These are phyloP conservation scores for Coemansia brasiliensis DNA, from an alignment of 192 early-diverging fungal genomes.

Conservation along the genomic window DNA sequence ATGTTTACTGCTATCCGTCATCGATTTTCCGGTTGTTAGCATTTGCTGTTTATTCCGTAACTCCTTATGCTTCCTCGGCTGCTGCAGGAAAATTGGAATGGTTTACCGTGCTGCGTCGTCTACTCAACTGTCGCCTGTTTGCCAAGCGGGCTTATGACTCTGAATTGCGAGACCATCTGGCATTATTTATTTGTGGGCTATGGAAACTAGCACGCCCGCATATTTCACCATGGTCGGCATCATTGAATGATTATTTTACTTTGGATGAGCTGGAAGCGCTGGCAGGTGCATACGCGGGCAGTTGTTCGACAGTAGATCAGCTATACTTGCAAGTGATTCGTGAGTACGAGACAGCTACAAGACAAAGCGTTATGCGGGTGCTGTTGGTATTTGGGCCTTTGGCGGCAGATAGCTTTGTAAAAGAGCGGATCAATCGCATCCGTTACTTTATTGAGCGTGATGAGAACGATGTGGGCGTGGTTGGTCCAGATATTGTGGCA, in stretches of 20 bases:
- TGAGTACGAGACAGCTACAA: conserved; percentile 34
- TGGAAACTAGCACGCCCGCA: conserved; percentile 35
- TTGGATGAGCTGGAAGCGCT: conserved; percentile 49
- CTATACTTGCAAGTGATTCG: conserved; percentile 27
- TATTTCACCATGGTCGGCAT: conserved; percentile 48
- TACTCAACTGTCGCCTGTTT: conserved; percentile 45
- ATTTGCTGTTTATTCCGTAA: conserved; percentile 5
- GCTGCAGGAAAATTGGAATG: conserved; percentile 11
- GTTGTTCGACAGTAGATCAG: conserved; percentile 17
- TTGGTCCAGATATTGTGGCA: conserved; percentile 28
- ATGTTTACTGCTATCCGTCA: conserved; percentile 8
- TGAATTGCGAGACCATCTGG: conserved; percentile 13
- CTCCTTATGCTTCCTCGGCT: not conserved
- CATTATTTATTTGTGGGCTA: conserved; percentile 18
- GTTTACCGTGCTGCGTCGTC: conserved; percentile 22
- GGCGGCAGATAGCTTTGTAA: conserved; percentile 18
- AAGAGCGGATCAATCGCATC: conserved; percentile 27
- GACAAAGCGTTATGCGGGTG: conserved; percentile 48
- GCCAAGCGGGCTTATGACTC: conserved; percentile 12
- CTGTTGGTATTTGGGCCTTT: conserved; percentile 38
- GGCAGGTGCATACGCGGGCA: conserved; percentile 44
- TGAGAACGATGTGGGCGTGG: conserved; percentile 42
- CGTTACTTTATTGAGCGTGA: conserved; percentile 39
- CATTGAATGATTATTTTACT: conserved; percentile 35
- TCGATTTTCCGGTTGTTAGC: conserved; percentile 23